These are phyloP conservation scores for Globisporangium heterothallicum DNA, from an alignment of 352 stramenopile species.

Conservation along the genomic window DNA sequence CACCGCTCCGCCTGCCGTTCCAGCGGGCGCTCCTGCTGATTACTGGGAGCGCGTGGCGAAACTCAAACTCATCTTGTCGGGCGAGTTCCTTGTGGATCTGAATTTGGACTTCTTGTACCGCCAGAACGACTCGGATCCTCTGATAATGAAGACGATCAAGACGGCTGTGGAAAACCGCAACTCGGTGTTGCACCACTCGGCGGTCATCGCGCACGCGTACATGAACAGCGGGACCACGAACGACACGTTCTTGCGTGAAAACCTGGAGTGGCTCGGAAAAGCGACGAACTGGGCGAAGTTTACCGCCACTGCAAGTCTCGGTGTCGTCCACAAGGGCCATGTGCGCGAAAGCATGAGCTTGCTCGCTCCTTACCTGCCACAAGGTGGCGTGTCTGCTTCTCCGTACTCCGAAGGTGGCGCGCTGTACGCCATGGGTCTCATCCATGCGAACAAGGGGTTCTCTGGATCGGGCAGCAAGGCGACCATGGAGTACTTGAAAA, in stretches of 20 bases:
- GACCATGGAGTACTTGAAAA: slow-evolving; percentile 85
- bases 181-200: slow-evolving; percentile 96
- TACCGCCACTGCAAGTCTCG: slow-evolving; percentile 96
- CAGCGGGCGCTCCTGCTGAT: slow-evolving; percentile 48
- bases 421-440: slow-evolving; percentile 97
- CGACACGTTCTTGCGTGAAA: slow-evolving; percentile 97
- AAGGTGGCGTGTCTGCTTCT: slow-evolving; percentile 79
- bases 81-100: slow-evolving; percentile 91
- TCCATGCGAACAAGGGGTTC: slow-evolving; percentile 96
- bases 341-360: slow-evolving; percentile 97
- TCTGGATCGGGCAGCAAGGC: slow-evolving; percentile 75
- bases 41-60: slow-evolving; percentile 84
- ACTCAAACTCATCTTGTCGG: slow-evolving; percentile 82
- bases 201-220: slow-evolving; percentile 95
- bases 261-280: slow-evolving; percentile 99
- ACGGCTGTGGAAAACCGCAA: slow-evolving; percentile 92
- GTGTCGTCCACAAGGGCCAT: slow-evolving; percentile 98
- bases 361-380: slow-evolving; percentile 96
- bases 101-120: slow-evolving; percentile 92
- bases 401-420: slow-evolving; percentile 97
- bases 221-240: slow-evolving; percentile 97
- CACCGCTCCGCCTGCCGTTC: slow-evolving; percentile 26
- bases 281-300: slow-evolving; percentile 99
- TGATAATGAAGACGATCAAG: slow-evolving; percentile 94
- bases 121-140: slow-evolving; percentile 86